Evolutionary conservation across 1,284 basidiomycete species (phyloP), one percentile per base, ranked within the genome.

Genomic region (Ceratobasidium sp.): DNA sequence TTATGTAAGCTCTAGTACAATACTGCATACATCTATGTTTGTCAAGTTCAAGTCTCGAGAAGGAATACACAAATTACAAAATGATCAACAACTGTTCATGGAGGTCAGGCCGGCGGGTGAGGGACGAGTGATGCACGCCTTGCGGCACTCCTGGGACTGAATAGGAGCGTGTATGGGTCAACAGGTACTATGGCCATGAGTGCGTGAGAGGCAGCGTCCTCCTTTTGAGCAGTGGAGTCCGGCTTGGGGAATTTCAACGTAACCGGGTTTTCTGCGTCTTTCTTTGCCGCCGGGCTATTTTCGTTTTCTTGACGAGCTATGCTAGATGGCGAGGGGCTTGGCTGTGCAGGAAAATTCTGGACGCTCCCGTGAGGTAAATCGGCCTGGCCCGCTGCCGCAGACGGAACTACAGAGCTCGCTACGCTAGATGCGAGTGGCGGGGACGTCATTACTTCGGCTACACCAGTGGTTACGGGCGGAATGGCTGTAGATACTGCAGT

Each of bases 121-220:
- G 44, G 33, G 1, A 24, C 48, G 44, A 17, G 27, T 1, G 24
- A 14, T 14, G 47, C 15, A 3, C 31, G 24, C 29, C 27, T 48
- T 15, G 47, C 9, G 9, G 27, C 27, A 41, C n/a, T 24, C 48
- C 36, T 56, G 2, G 69, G 69, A 24, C 22, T 44, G 44, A 73
- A 73, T 41, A 73, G 33, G 19, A 73, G 69, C 9, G 17, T 62
- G 48, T 73, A 73, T 2, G 69, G 69, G 11, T 73, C 69, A 6
- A 73, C 69, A 15, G 36, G n/a, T 17, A 59, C 45, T 19, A 53
- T 27, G 22, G 57, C 22, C 17, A 44, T 36, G n/a, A 62, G 41
- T 11, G 69, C 47, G 27, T 9, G 24, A 17, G 62, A 4, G 33
- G 15, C 15, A 62, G 19, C 22, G 17, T 9, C 47, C 22, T 64